phyloP scores from a whole-genome alignment of 495 filamentous ascomycete genomes.

The Penicillium steckii region DNA sequence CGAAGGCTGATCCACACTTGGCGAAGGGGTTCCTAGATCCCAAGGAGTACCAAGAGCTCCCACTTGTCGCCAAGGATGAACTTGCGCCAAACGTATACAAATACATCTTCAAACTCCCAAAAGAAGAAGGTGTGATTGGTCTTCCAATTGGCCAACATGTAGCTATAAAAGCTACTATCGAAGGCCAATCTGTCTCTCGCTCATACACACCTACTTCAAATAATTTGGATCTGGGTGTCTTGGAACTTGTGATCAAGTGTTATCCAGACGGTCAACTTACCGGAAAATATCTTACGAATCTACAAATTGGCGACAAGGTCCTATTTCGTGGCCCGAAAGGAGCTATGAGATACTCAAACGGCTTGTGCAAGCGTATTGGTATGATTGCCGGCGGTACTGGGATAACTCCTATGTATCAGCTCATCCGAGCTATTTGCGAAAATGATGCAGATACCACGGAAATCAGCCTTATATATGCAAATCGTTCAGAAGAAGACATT shows the following conservation, averaged over 20 bases:
- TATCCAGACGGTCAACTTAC: constrained; percentile 42
- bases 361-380: constrained; percentile 32
- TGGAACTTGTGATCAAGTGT: constrained; percentile 43
- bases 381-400: constrained; percentile 43
- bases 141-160: constrained; percentile 53
- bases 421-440: constrained; percentile 49
- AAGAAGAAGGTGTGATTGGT: constrained; percentile 36
- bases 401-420: constrained; percentile 54
- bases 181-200: constrained; percentile 29
- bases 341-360: constrained; percentile 37
- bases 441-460: constrained; percentile 43
- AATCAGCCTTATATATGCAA: constrained; percentile 43
- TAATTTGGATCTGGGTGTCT: constrained; percentile 40
- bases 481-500: constrained; percentile 36
- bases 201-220: constrained; percentile 45
- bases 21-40: constrained; percentile 41
- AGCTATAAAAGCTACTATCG: constrained; percentile 33
- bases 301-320: constrained; percentile 39
- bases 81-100: constrained; percentile 46
- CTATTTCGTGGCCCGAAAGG: constrained; percentile 47
- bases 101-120: constrained; percentile 47
- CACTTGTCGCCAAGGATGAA: constrained; percentile 37
- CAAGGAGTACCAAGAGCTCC: constrained; percentile 42
- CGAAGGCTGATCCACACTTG: constrained; percentile 28
- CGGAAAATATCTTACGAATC: constrained; percentile 35